Base-by-base conservation (phyloP, 176 grass and related monocot genomes). In the Musa acuminata region DNA sequence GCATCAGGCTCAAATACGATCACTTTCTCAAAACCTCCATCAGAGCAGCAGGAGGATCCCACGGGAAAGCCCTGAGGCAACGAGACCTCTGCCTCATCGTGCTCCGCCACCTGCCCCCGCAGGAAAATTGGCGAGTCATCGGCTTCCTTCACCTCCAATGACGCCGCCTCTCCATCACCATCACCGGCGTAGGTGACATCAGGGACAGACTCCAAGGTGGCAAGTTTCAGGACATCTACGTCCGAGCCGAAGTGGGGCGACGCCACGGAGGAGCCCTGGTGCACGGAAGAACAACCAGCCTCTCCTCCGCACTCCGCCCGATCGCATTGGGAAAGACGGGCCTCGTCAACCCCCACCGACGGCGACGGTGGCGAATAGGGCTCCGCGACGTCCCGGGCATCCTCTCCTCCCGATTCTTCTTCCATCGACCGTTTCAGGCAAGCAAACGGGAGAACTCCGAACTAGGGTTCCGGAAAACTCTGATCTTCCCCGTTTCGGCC, bases 401-500 rank as follows among this genome's bases (percentile, higher is more conserved):
- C 52, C 2, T 48, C 65, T 55, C 14, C 52, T 17, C 14, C 53
- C 35, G 35, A 43, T 50, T 16, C 2, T 49, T 54, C 66, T 29
- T 69, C 66, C 77, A 79, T 79, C 19, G 52, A 79, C 70, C 53
- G 69, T 52, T 23, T 4, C 49, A 11, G 3, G 50, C 1, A 21
- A 11, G 20, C 20, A 49, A 52, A 23, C 59, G 27, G 1, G 43
- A 19, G 2, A 27, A 24, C 16, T 66, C 65, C 8, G 19, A 50
- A 17, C 67, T 79, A 71, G 52, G 66, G 66, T 71, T 79, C 23
- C 66, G 3, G 19, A 68, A 79, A 79, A 79, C 77, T 52, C 64
- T 70, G 69, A 7, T 26, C 57, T 49, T 49, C 52, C 48, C 9
- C 16, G 16, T 70, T 70, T n/a, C 57, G 17, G 14, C 57, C 57